These are phyloP conservation scores for Myriosclerotinia scirpicola DNA, from an alignment of 2,329 filamentous ascomycete genomes.

Conservation along the genomic window DNA sequence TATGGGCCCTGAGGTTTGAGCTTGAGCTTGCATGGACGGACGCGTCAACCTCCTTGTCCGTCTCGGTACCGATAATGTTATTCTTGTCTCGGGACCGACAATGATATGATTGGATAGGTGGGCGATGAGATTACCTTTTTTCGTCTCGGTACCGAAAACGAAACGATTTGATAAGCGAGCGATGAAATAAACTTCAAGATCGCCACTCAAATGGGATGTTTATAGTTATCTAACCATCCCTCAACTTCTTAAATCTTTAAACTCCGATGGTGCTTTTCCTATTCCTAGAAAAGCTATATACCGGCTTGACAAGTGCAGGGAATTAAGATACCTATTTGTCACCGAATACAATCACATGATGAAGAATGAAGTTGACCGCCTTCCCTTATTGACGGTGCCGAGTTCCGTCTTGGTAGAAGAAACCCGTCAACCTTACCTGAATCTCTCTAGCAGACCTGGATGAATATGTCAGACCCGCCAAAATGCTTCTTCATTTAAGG, in stretches of 20 bases:
- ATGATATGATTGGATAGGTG: too few species aligned
- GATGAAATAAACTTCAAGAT: not conserved
- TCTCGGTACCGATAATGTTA: too few species aligned
- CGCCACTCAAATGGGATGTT: not conserved
- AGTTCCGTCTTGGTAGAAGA: not conserved
- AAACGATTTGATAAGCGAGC: not conserved
- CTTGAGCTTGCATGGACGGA: too few species aligned
- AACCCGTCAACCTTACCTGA: not conserved
- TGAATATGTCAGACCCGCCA: not conserved
- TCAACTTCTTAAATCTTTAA: not conserved
- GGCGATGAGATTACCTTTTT: too few species aligned
- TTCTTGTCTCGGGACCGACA: too few species aligned
- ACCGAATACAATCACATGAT: not conserved
- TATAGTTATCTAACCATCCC: not conserved
- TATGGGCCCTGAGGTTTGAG: too few species aligned
- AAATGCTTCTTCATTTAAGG: not conserved
- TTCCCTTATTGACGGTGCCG: slow-evolving; percentile 12
- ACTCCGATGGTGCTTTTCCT: not conserved
- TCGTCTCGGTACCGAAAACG: too few species aligned
- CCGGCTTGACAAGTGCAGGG: too few species aligned
- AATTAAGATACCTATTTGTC: too few species aligned
- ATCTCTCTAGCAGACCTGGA: not conserved
- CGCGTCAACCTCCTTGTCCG: too few species aligned
- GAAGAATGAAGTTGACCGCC: not conserved
- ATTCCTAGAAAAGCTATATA: too few species aligned